Base-by-base conservation (phyloP, 2,329 filamentous ascomycete genomes). In the Drechmeria coniospora region DNA sequence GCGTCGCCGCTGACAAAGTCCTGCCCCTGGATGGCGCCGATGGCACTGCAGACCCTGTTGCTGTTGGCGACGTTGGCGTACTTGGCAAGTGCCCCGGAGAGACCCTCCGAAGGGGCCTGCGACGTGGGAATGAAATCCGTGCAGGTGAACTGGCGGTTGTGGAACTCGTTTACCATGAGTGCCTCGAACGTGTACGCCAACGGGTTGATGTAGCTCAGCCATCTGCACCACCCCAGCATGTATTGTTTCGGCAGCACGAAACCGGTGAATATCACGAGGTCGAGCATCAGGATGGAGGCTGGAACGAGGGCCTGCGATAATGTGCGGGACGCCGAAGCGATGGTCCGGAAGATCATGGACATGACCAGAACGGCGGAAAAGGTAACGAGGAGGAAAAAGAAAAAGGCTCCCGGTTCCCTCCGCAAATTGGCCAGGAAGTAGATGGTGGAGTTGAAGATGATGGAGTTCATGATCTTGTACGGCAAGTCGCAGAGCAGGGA, bases 401-500 rank as follows among this genome's bases (percentile, higher is more conserved):
- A 92, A 61, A 87, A 92, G 1, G 74, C 55, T 3, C 74, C 77
- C 0, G 80, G 60, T 36, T 76, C n/a, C n/a, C 72, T 27, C 80
- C 78, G 69, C 19, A 93, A 57, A 37, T 83, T 78, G 0, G 80
- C 77, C 71, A 93, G 76, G 53, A 92, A 92, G 57, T 93, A 93
- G 4, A 92, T 54, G 2, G 18, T 20, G 16, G 84, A 28, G 46
- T 92, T 90, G 62, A 90, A 92, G 4, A 68, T 55, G 36, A 90
- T 63, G 1, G 70, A 57, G 40, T 84, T 83, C 12, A 54, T 21
- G 8, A 90, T 51, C 36, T 52, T 92, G 52, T 81, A 81, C 0
- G 84, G 84, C 53, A 92, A 57, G 41, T 93, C 86, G 34, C 69
- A 78, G 17, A 93, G 53, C 77, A 92, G 90, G 6, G 79, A 90